Conservation (phyloP, 2,329 filamentous ascomycete species). For the Colletotrichum navitas region DNA sequence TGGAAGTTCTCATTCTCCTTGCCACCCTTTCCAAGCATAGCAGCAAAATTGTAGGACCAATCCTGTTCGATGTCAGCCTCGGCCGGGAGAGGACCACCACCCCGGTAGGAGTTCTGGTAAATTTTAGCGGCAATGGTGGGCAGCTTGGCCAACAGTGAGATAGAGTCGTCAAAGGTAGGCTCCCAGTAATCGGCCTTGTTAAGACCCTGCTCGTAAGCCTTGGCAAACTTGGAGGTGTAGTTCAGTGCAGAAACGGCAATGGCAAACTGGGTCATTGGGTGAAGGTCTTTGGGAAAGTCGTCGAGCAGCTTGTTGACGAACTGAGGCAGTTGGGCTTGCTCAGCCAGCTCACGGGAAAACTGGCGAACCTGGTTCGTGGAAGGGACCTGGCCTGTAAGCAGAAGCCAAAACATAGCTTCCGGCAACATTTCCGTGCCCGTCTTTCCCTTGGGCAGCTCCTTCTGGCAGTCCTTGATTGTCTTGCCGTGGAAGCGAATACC, state of each 20-base stretch:
- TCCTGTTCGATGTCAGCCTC: conserved; percentile 87
- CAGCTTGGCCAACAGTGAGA: conserved; percentile 93
- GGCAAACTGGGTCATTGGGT: conserved; percentile 98
- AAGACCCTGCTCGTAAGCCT: conserved; percentile 89
- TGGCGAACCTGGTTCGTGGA: conserved; percentile 83
- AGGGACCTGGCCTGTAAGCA: conserved; percentile 93
- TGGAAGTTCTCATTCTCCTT: conserved; percentile 94
- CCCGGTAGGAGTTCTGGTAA: conserved; percentile 90
- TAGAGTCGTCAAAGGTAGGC: conserved; percentile 94
- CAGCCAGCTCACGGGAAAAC: conserved; percentile 88
- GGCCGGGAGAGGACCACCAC: conserved; percentile 79
- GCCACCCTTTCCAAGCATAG: conserved; percentile 92
- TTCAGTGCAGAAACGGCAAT: conserved; percentile 96
- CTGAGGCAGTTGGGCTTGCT: conserved; percentile 83
- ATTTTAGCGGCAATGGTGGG: conserved; percentile 97
- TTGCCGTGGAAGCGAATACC: conserved; percentile 98
- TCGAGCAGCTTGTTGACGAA: conserved; percentile 92
- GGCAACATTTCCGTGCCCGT: conserved; percentile 97
- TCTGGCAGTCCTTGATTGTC: conserved; percentile 98
- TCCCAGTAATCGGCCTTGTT: conserved; percentile 99
- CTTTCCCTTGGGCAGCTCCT: conserved; percentile 90
- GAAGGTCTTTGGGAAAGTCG: conserved; percentile 87
- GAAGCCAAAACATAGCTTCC: conserved; percentile 99
- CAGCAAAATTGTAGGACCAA: conserved; percentile 99
- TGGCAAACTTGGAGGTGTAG: conserved; percentile 93